Conservation (phyloP, 2,329 filamentous ascomycete genomes). For the Aspergillus sclerotialis region DNA sequence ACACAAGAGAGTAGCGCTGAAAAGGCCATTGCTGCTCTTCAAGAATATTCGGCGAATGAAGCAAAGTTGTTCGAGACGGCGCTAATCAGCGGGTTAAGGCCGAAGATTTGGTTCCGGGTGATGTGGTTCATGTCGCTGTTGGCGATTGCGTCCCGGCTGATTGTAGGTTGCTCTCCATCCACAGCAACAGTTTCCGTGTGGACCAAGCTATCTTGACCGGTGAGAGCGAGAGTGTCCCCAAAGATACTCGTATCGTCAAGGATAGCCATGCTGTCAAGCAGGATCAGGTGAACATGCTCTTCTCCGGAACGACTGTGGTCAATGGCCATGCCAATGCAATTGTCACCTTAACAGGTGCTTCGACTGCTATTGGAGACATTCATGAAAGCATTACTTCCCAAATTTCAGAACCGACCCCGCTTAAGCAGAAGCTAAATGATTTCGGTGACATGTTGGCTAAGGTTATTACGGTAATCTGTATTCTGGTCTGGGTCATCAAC, state of each 20-base stretch:
- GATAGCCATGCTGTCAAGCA: slow-evolving; percentile 89
- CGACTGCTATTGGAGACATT: slow-evolving; percentile 95
- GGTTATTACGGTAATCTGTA: slow-evolving; percentile 94
- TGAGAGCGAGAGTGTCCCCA: slow-evolving; percentile 93
- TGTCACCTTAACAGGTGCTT: slow-evolving; percentile 81
- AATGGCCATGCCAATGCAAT: slow-evolving; percentile 87
- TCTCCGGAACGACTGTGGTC: slow-evolving; percentile 95
- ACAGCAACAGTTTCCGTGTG: slow-evolving; percentile 95
- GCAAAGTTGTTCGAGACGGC: slow-evolving; percentile 82
- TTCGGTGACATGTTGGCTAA: slow-evolving; percentile 95
- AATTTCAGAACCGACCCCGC: slow-evolving; percentile 91
- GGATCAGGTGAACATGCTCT: slow-evolving; percentile 95
- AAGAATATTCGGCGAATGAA: slow-evolving; percentile 98
- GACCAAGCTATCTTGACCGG: slow-evolving; percentile 97
- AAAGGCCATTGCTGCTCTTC: slow-evolving; percentile 93
- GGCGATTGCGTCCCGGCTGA: slow-evolving; percentile 93
- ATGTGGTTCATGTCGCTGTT: slow-evolving; percentile 79
- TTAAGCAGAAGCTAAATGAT: slow-evolving; percentile 98
- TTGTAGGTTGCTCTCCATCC: slow-evolving; percentile 79
- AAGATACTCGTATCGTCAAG: slow-evolving; percentile 62
- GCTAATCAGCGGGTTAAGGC: slow-evolving; percentile 78
- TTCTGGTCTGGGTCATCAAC: slow-evolving; percentile 97
- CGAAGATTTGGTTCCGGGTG: slow-evolving; percentile 93
- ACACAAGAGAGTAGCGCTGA: slow-evolving; percentile 98
- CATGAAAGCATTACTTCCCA: slow-evolving; percentile 98